These are phyloP conservation scores for Solanum neorickii DNA, from an alignment of 257 asterid species.

Conservation along the genomic window DNA sequence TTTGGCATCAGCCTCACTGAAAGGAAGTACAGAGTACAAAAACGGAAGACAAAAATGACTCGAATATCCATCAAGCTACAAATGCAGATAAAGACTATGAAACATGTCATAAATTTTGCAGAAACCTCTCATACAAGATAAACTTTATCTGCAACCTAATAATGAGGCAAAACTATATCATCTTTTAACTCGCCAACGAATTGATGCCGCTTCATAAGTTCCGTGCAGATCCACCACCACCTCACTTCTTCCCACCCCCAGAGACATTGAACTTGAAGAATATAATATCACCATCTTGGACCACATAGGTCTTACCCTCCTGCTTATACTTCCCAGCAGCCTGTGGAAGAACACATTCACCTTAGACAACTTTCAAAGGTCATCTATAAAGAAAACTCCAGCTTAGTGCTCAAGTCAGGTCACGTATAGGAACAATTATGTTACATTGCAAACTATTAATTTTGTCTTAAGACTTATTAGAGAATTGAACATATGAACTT, in stretches of 20 bases:
- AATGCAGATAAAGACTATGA: not conserved
- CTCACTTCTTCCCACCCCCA: conserved; percentile 95
- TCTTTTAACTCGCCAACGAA: conserved; percentile 8
- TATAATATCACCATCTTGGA: conserved; percentile 88
- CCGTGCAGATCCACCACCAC: not conserved
- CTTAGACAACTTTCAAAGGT: not conserved
- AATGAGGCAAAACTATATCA: not conserved
- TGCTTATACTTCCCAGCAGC: conserved; percentile 92
- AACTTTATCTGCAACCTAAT: not conserved
- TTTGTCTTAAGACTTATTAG: not conserved
- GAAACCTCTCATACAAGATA: not conserved
- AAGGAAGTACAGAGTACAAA: not conserved
- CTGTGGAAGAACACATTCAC: conserved; percentile 19
- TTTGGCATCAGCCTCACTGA: not conserved
- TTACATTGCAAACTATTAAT: not conserved
- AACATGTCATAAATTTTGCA: not conserved
- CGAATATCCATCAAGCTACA: not conserved
- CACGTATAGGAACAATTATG: not conserved
- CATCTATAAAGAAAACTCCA: not conserved
- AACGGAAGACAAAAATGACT: not conserved
- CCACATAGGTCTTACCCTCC: conserved; percentile 94
- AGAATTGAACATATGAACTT: not conserved
- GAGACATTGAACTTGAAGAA: conserved; percentile 97
- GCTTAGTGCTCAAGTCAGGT: not conserved
- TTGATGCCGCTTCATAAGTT: not conserved